phyloP scores from a whole-genome alignment of 306 rosid species.

The Trifolium subterraneum region DNA sequence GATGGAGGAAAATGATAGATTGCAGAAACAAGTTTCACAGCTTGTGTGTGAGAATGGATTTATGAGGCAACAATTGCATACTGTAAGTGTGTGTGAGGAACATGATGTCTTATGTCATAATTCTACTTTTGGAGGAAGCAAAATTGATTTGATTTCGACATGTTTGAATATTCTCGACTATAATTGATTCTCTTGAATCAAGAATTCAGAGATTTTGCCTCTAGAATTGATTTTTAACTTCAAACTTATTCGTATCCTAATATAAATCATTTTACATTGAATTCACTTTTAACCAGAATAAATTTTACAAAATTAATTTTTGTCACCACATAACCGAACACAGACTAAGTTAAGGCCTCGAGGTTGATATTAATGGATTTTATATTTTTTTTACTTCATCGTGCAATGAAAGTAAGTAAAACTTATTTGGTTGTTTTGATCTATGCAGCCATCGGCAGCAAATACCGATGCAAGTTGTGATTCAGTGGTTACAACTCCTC shows the following conservation, averaged over 20 bases:
- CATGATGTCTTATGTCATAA: background rate
- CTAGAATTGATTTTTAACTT: background rate
- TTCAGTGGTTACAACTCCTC: constrained; percentile 89
- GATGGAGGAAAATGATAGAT: constrained; percentile 98
- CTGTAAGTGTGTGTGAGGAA: constrained; percentile 59
- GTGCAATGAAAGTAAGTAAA: constrained; percentile 9
- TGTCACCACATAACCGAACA: no score
- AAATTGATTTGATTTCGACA: background rate
- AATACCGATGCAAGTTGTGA: constrained; percentile 92
- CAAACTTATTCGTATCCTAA: background rate
- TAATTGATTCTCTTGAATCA: background rate
- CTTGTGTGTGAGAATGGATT: constrained; percentile 92
- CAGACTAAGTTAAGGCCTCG: no score
- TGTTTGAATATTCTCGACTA: background rate
- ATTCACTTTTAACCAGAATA: background rate
- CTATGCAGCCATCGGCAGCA: constrained; percentile 73
- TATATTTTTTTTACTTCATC: background rate
- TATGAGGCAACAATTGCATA: constrained; percentile 91
- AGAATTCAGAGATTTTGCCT: background rate
- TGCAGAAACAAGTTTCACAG: constrained; percentile 98
- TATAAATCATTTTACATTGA: background rate
- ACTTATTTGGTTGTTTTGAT: constrained; percentile 31
- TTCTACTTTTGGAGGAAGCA: background rate
- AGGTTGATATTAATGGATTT: constrained; percentile 17
- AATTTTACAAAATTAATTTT: background rate